A percentile compares a stretch with the other conserved stretches of the same genome.
Evolutionary conservation across 2,329 filamentous ascomycete species (phyloP).

Genomic region (Pseudonectria foliicola): DNA sequence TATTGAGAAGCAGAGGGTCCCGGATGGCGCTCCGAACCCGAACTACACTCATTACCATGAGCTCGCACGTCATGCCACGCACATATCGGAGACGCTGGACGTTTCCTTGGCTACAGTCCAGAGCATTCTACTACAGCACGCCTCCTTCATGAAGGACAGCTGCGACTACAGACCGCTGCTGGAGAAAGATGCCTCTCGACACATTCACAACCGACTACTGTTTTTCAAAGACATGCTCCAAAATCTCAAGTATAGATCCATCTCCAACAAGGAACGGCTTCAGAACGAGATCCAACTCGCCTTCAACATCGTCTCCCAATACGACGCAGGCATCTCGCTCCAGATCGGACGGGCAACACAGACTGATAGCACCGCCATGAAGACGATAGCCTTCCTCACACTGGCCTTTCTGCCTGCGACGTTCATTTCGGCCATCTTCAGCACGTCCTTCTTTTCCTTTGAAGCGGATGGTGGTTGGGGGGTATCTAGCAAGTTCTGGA

Average conservation of each 20-base stretch:
- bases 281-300: conserved; percentile 48
- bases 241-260: conserved; percentile 29
- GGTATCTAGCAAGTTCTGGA: conserved; percentile 27
- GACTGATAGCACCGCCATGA: conserved; percentile 45
- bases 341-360: conserved; percentile 33
- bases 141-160: conserved; percentile 7
- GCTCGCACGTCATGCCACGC: conserved; percentile 35
- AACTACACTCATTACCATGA: conserved; percentile 33
- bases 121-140: conserved; percentile 27
- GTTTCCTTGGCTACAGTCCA: conserved; percentile 26
- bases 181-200: too few species aligned
- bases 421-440: conserved; percentile 42
- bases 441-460: conserved; percentile 36
- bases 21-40: conserved; percentile 18
- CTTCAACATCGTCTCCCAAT: conserved; percentile 37
- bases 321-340: conserved; percentile 32
- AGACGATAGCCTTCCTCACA: conserved; percentile 41
- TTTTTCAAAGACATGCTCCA: conserved; percentile 27
- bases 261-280: conserved; percentile 38
- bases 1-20: conserved; percentile 21
- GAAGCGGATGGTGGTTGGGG: conserved; percentile 20
- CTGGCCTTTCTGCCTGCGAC: conserved; percentile 44
- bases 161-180: too few species aligned
- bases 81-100: conserved; percentile 36
- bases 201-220: conserved; percentile 25